A percentile compares a stretch with the other conserved stretches of the same genome.
Conservation (phyloP, 2,329 filamentous ascomycete genomes). For the Fusarium decemcellulare region DNA sequence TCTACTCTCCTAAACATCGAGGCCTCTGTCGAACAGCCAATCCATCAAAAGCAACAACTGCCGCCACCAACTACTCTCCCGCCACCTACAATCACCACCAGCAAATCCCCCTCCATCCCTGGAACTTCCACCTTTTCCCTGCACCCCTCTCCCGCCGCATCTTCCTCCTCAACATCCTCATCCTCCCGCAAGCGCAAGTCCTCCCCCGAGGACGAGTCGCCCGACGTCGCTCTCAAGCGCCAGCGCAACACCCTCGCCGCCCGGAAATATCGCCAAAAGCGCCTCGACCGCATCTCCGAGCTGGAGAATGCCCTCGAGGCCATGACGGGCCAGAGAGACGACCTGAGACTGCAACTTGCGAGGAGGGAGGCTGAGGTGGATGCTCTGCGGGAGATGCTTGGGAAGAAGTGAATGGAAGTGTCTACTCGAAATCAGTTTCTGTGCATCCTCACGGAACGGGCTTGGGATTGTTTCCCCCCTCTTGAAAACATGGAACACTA, state of each 20-base stretch:
- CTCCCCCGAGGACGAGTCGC: conserved; percentile 43
- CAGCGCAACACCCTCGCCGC: conserved; percentile 79
- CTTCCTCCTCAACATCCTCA: conserved; percentile 25
- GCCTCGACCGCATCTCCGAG: conserved; percentile 74
- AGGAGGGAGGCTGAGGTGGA: conserved; percentile 76
- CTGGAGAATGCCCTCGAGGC: conserved; percentile 72
- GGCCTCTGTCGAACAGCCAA: conserved; percentile 28
- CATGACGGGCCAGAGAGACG: conserved; percentile 74
- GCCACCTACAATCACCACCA: conserved; percentile 17
- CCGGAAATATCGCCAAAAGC: conserved; percentile 79
- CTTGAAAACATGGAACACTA: background rate
- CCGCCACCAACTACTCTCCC: conserved; percentile 8
- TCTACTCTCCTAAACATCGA: conserved; percentile 27
- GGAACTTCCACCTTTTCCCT: conserved; percentile 43
- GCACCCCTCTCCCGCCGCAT: conserved; percentile 30
- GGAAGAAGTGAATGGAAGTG: conserved; percentile 43
- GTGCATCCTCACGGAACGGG: background rate
- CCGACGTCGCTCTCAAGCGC: conserved; percentile 64
- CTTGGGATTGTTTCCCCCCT: background rate
- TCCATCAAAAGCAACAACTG: conserved; percentile 15
- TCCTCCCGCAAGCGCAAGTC: conserved; percentile 43
- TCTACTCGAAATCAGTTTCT: no score
- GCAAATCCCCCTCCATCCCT: conserved; percentile 40
- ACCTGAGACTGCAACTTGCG: conserved; percentile 73
- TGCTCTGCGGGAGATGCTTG: conserved; percentile 68